Evolutionary conservation across 1,284 basidiomycete genomes (phyloP).

Genomic region (Thelephora terrestris): DNA sequence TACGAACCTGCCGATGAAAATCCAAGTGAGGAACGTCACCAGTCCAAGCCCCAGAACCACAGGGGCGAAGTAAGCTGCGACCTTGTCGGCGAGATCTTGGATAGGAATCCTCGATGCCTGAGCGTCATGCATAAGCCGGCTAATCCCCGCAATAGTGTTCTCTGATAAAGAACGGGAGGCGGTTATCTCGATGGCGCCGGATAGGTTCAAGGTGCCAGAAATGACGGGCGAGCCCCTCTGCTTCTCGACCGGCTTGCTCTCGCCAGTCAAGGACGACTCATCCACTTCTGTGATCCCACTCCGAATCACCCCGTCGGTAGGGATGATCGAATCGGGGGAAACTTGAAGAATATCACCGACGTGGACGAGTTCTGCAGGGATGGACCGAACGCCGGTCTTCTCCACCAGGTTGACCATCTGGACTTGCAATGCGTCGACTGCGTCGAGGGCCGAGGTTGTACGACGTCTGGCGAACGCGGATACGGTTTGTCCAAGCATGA

Average conservation of each 20-base stretch:
- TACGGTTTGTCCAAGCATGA: constrained; percentile 32
- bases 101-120: constrained; percentile 28
- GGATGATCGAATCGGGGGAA: constrained; percentile 24
- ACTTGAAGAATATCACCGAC: constrained; percentile 30
- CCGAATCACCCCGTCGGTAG: constrained; percentile 33
- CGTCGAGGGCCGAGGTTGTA: constrained; percentile 23
- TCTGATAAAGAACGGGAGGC: constrained; percentile 29
- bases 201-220: constrained; percentile 31
- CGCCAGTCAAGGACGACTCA: constrained; percentile 37
- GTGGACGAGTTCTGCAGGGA: constrained; percentile 29
- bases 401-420: constrained; percentile 23
- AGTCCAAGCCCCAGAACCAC: constrained; percentile 22
- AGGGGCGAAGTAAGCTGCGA: constrained; percentile 27
- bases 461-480: constrained; percentile 30
- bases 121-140: constrained; percentile 27
- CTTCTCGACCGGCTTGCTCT: constrained; percentile 32
- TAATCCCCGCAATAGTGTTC: constrained; percentile 34
- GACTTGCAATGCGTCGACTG: constrained; percentile 27
- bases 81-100: constrained; percentile 30
- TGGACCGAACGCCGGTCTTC: constrained; percentile 12
- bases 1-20: constrained; percentile 24
- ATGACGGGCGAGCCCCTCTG: constrained; percentile 23
- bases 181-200: constrained; percentile 27
- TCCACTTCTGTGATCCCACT: constrained; percentile 30
- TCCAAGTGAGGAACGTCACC: constrained; percentile 29